A percentile compares a stretch with the other conserved stretches of the same genome.
Evolutionary conservation across 371 early-diverging fungal species (phyloP).

Genomic region (Mortierella sp.): DNA sequence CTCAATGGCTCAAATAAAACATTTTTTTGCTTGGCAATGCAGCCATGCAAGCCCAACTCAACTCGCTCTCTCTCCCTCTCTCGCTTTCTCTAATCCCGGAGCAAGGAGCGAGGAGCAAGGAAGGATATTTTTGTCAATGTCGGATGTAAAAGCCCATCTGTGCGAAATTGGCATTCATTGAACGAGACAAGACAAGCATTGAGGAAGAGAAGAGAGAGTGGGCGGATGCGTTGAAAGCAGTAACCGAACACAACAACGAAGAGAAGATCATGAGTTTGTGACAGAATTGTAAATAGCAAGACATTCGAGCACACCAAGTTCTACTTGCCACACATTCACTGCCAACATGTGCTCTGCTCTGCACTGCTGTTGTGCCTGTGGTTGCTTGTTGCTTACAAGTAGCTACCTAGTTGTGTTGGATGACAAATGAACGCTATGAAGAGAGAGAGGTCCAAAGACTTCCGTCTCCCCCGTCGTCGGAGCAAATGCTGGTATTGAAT

Average conservation of each 20-base stretch:
- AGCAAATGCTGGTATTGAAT: conserved; percentile 7
- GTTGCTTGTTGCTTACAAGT: not conserved
- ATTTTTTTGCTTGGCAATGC: conserved; percentile 6
- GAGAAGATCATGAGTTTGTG: not conserved
- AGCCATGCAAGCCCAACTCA: not conserved
- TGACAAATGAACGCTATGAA: not conserved
- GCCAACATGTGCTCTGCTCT: no score
- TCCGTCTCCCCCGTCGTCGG: not conserved
- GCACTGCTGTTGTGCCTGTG: not conserved
- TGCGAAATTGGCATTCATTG: not conserved
- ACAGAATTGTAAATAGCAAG: not conserved
- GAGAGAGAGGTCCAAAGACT: not conserved
- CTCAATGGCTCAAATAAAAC: not conserved
- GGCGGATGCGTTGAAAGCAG: conserved; percentile 9
- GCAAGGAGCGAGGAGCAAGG: not conserved
- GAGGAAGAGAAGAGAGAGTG: not conserved
- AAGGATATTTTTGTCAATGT: not conserved
- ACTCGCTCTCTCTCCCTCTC: not conserved
- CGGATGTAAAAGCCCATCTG: conserved; percentile 6
- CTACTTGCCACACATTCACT: not conserved
- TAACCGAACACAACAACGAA: not conserved
- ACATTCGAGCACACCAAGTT: conserved; percentile 6
- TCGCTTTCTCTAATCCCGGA: not conserved
- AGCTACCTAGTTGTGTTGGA: not conserved
- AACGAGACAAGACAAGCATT: not conserved